phyloP scores from a whole-genome alignment of 371 early-diverging fungal genomes.

The Entomophthora muscae region DNA sequence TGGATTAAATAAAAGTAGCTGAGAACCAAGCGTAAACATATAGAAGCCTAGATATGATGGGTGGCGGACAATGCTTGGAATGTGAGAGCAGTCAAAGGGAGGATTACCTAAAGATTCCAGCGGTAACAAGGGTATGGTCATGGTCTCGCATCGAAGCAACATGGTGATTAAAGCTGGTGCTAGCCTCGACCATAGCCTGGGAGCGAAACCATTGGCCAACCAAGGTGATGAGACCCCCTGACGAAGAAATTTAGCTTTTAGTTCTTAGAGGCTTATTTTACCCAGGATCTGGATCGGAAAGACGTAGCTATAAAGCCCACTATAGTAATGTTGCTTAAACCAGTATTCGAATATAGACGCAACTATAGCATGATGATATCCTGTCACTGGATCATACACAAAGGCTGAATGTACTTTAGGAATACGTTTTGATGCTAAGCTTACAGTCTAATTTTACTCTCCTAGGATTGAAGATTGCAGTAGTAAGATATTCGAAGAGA shows the following conservation, averaged over 20 bases:
- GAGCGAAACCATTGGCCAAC: conserved; percentile 46
- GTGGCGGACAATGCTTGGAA: conserved; percentile 45
- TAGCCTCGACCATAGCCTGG: conserved; percentile 58
- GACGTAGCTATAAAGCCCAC: conserved; percentile 29
- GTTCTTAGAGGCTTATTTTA: neutral
- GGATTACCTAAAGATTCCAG: conserved; percentile 60
- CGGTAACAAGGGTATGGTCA: conserved; percentile 49
- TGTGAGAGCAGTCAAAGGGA: neutral
- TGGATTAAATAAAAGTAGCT: conserved; percentile 52
- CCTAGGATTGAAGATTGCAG: conserved; percentile 46
- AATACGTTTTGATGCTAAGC: no score
- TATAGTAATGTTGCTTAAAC: conserved; percentile 38
- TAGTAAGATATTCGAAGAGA: conserved; percentile 52
- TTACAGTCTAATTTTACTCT: conserved; percentile 43
- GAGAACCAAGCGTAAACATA: conserved; percentile 62
- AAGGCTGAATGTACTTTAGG: no score
- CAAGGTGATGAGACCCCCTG: conserved; percentile 33
- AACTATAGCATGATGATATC: conserved; percentile 49
- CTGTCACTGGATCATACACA: conserved; percentile 49
- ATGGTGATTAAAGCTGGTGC: conserved; percentile 58
- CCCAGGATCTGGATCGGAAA: conserved; percentile 21
- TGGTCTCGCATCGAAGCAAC: conserved; percentile 38
- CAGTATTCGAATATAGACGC: conserved; percentile 47
- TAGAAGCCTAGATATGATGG: conserved; percentile 84
- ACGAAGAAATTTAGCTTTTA: neutral